Evolutionary conservation across 208 protist species (phyloP), one percentile per base, ranked within the genome.

Genomic region (Acanthamoeba healyi): DNA sequence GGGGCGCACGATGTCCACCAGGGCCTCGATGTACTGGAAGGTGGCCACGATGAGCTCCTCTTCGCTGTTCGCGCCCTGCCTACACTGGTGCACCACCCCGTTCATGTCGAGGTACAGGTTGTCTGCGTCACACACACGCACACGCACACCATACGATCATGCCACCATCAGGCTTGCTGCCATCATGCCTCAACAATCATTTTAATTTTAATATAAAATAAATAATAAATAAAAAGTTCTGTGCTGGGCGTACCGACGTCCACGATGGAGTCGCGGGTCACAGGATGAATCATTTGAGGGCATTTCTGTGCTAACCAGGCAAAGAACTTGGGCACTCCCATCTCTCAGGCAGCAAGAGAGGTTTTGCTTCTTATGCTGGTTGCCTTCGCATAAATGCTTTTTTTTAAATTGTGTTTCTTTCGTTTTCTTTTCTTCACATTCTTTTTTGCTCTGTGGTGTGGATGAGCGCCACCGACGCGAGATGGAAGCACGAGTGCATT

Each of bases 241-340:
- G 24, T 22, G 5, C 6, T 9, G 3, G 12, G 17, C 24, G 72
- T 81, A 81, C 72, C 72, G 6, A 81, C 72, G 29, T 81, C 38
- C 9, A 81, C 72, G 72, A 81, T 81, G 72, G 72, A 81, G 6
- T 81, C 72, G 72, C 38, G 42, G 3, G 72, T 81, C 29, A 81
- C 34, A 0, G 72, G 72, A 46, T 98, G 98, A 77, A 99, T 98
- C 63, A 99, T 98, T 42, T 96, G 97, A 12, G 99, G 99, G 94
- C 98, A 99, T 58, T 98, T 97, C 95, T 99, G 98, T 32, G 98
- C 98, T 54, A 99, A 96, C 98, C 98, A 99, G n/a, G 98, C 97
- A 97, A 99, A 99, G 94, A 99, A 99, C 88, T 95, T 94, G 40
- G 96, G 95, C 29, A 96, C 94, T 63, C 95, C 95, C 95, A 96